A percentile compares a stretch with the other conserved stretches of the same genome.
Conservation (phyloP, 176 grass and related monocot genomes). For the Cenchrus fungigraminus region DNA sequence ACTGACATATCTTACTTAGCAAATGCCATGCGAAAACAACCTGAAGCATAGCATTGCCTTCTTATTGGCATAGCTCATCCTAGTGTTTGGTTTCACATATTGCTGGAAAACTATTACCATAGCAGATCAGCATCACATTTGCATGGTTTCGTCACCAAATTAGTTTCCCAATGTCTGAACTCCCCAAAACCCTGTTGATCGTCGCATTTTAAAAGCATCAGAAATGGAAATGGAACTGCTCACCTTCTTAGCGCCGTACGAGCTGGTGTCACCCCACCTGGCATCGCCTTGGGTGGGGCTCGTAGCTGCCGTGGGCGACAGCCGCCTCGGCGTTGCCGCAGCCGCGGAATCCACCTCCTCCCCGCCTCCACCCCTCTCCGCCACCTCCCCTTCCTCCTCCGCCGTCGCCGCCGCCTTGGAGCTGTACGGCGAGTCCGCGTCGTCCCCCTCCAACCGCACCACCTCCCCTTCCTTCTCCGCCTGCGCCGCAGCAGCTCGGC, state of each 20-base stretch:
- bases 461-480: conserved; percentile 35
- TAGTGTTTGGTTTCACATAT: conserved; percentile 14
- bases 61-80: not conserved
- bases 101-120: not conserved
- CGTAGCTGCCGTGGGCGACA: conserved; percentile 41
- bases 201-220: conserved; percentile 25
- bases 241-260: conserved; percentile 92
- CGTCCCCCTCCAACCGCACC: conserved; percentile 43
- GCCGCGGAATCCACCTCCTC: conserved; percentile 46
- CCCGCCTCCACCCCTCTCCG: conserved; percentile 28
- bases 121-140: not conserved
- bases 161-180: not conserved
- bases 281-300: conserved; percentile 49
- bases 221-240: conserved; percentile 5
- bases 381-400: conserved; percentile 35
- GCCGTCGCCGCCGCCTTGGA: conserved; percentile 51
- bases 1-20: not conserved
- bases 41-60: not conserved
- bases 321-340: conserved; percentile 1
- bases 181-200: not conserved
- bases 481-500: conserved; percentile 13
- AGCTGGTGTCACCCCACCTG: conserved; percentile 79
- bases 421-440: conserved; percentile 74
- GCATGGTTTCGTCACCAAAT: not conserved
- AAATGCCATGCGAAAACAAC: conserved; percentile 3